Evolutionary conservation across 116 monocot species (phyloP).

Genomic region (Trichopus zeylanicus): DNA sequence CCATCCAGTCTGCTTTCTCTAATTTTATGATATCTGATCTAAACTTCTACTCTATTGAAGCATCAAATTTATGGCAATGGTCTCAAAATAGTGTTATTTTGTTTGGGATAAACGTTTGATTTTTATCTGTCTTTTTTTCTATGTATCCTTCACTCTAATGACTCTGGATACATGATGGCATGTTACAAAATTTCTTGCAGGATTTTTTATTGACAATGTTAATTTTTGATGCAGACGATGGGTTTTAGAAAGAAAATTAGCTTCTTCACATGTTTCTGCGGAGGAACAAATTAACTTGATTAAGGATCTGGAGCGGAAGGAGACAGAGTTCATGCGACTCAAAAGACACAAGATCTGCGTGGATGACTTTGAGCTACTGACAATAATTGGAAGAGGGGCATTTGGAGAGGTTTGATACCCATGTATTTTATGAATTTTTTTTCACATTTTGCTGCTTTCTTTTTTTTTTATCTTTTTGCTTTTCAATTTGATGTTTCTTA

Average conservation of each 20-base stretch:
- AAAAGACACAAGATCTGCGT: slow-evolving; percentile 86
- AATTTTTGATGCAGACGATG: slow-evolving; percentile 47
- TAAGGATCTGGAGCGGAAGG: slow-evolving; percentile 84
- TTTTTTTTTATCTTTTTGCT: neutral
- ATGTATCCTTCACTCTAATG: neutral
- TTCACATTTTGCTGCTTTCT: slow-evolving; percentile 5
- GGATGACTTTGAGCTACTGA: slow-evolving; percentile 82
- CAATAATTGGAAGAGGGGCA: slow-evolving; percentile 85
- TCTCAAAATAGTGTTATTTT: no score
- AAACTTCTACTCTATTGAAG: no score
- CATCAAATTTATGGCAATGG: no score
- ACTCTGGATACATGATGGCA: neutral
- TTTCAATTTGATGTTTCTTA: no score
- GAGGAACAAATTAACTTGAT: slow-evolving; percentile 74
- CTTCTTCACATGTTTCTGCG: slow-evolving; percentile 49
- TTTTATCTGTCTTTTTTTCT: neutral
- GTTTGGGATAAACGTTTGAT: no score
- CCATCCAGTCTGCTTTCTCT: no score
- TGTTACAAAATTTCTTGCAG: neutral
- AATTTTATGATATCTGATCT: no score
- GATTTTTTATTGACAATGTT: neutral
- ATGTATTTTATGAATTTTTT: neutral
- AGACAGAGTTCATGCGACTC: slow-evolving; percentile 85
- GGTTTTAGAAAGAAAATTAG: slow-evolving; percentile 57
- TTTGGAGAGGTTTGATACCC: slow-evolving; percentile 65